Percentiles rank a stretch among this genome's conserved stretches.
These are phyloP conservation scores for Nakazawaea populi DNA, from an alignment of 805 yeast species.

Conservation along the genomic window DNA sequence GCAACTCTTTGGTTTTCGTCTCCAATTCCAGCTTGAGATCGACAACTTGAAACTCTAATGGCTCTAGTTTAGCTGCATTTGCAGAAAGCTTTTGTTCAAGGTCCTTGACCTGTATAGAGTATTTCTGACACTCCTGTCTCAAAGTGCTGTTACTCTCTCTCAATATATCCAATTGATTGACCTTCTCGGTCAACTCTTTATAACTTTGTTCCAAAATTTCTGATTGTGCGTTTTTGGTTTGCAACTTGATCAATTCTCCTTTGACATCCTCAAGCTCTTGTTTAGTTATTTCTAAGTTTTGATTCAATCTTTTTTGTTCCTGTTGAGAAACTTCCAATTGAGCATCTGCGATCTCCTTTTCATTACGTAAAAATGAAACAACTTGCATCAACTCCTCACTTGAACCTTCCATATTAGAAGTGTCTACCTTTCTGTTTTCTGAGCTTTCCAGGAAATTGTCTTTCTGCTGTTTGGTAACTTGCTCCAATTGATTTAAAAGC, in stretches of 20 bases:
- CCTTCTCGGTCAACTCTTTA: conserved; percentile 40
- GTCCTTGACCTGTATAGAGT: conserved; percentile 23
- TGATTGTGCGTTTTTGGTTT: conserved; percentile 17
- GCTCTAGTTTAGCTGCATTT: conserved; percentile 31
- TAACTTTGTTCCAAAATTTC: conserved; percentile 35
- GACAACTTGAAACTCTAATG: conserved; percentile 35
- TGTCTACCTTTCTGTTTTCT: conserved; percentile 16
- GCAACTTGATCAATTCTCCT: conserved; percentile 34
- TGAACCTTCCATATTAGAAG: conserved; percentile 8
- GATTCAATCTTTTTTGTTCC: conserved; percentile 49
- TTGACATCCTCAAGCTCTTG: conserved; percentile 49
- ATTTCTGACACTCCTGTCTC: conserved; percentile 41
- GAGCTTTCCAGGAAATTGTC: conserved; percentile 1
- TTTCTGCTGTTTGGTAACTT: conserved; percentile 16
- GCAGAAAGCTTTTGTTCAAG: conserved; percentile 34
- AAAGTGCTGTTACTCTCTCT: conserved; percentile 65
- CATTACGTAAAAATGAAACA: conserved; percentile 60
- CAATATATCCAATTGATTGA: conserved; percentile 55
- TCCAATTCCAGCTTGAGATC: conserved; percentile 34
- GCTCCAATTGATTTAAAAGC: conserved; percentile 62
- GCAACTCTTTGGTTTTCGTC: conserved; percentile 44
- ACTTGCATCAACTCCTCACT: conserved; percentile 43
- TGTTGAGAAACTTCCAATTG: conserved; percentile 46
- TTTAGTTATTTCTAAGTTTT: conserved; percentile 38
- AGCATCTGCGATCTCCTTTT: conserved; percentile 63